A percentile compares a stretch with the other conserved stretches of the same genome.
These are phyloP conservation scores for Eucalyptus cloeziana DNA, from an alignment of 345 rosid genomes.

Conservation along the genomic window DNA sequence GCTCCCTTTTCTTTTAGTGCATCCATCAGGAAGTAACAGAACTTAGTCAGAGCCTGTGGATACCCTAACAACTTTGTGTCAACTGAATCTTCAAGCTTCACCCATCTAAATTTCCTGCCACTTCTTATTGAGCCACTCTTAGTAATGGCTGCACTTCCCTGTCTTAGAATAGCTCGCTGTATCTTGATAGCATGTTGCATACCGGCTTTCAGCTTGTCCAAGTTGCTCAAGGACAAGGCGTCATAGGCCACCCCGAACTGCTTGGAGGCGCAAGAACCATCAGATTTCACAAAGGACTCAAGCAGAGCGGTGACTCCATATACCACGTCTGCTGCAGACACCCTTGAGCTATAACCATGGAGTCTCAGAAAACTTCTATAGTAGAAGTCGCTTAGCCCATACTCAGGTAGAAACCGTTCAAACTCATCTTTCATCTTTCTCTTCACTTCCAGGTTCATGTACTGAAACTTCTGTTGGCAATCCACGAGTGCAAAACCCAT, in stretches of 20 bases:
- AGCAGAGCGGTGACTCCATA: conserved; percentile 96
- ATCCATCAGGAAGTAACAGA: conserved; percentile 95
- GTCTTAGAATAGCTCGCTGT: conserved; percentile 82
- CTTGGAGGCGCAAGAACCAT: conserved; percentile 78
- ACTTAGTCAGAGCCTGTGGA: conserved; percentile 90
- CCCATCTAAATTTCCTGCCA: conserved; percentile 95
- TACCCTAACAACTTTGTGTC: conserved; percentile 75
- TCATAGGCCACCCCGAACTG: conserved; percentile 94
- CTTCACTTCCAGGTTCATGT: conserved; percentile 85
- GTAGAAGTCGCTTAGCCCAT: conserved; percentile 80
- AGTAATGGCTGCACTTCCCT: conserved; percentile 88
- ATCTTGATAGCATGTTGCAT: conserved; percentile 95
- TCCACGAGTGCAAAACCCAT: conserved; percentile 95
- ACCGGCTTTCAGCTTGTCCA: conserved; percentile 64
- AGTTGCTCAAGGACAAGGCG: conserved; percentile 66
- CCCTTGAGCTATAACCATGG: conserved; percentile 90
- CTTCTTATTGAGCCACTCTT: conserved; percentile 79
- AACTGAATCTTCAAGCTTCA: conserved; percentile 71
- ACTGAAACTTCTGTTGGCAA: conserved; percentile 93
- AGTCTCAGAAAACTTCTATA: conserved; percentile 73
- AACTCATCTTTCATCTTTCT: conserved; percentile 87
- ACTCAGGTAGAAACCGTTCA: conserved; percentile 76
- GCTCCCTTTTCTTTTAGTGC: conserved; percentile 95
- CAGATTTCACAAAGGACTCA: conserved; percentile 70
- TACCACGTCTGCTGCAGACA: conserved; percentile 94